Percentiles rank a stretch among this genome's conserved stretches.
These are phyloP conservation scores for Trametes pubescens DNA, from an alignment of 1,284 basidiomycete species.

Conservation along the genomic window DNA sequence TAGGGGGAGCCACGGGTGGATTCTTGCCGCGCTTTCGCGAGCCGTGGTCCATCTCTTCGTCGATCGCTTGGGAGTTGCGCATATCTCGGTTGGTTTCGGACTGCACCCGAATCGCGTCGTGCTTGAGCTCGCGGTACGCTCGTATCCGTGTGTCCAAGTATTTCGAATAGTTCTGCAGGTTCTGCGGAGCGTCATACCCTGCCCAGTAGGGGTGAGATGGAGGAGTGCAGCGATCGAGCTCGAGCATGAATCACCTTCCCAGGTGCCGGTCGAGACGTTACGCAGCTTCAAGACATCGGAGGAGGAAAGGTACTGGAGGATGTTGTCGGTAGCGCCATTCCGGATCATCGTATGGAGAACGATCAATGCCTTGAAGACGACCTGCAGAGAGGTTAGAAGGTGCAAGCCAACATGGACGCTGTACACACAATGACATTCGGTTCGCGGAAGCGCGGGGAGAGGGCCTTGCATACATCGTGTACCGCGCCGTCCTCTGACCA, in stretches of 20 bases:
- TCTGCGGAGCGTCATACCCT: slow-evolving; percentile 89
- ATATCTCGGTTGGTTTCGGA: slow-evolving; percentile 88
- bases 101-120: slow-evolving; percentile 93
- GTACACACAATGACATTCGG: slow-evolving; percentile 85
- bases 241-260: slow-evolving; percentile 71
- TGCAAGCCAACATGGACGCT: slow-evolving; percentile 10
- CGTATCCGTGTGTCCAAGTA: slow-evolving; percentile 93
- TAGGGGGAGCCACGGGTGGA: slow-evolving; percentile 24
- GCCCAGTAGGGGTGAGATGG: slow-evolving; percentile 20
- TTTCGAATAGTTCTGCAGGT: slow-evolving; percentile 85
- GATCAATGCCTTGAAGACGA: slow-evolving; percentile 96
- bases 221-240: slow-evolving; percentile 18
- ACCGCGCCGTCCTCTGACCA: slow-evolving; percentile 93
- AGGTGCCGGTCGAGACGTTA: slow-evolving; percentile 78
- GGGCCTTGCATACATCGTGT: slow-evolving; percentile 90
- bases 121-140: slow-evolving; percentile 91
- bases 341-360: slow-evolving; percentile 96
- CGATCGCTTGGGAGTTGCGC: slow-evolving; percentile 68
- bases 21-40: slow-evolving; percentile 35
- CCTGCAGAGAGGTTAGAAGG: slow-evolving; percentile 51
- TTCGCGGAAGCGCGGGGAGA: slow-evolving; percentile 86
- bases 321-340: slow-evolving; percentile 91
- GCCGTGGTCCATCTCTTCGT: slow-evolving; percentile 54
- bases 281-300: slow-evolving; percentile 82
- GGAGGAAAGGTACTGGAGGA: slow-evolving; percentile 84